phyloP scores from a whole-genome alignment of 2,329 filamentous ascomycete species.

The Pseudopithomyces maydicus region DNA sequence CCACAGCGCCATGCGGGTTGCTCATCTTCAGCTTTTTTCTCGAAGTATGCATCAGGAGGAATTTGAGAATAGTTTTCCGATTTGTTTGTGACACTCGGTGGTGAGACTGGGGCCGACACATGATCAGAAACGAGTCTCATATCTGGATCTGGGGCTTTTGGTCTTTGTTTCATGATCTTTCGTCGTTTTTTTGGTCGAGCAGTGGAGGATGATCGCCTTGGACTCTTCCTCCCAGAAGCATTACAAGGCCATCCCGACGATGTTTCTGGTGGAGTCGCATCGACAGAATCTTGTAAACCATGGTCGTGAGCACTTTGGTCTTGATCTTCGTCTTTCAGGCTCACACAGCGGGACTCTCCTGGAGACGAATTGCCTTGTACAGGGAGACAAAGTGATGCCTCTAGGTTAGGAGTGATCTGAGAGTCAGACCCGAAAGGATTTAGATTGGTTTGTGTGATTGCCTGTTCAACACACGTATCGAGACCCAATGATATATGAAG shows the following conservation, averaged over 20 bases:
- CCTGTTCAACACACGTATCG: not conserved
- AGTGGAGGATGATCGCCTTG: not conserved
- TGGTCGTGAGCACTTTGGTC: not conserved
- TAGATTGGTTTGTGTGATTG: not conserved
- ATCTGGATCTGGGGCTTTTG: not conserved
- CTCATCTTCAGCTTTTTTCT: slow-evolving; percentile 14
- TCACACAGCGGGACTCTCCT: not conserved
- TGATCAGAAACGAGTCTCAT: too few species aligned
- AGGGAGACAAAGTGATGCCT: not conserved
- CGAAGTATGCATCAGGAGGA: slow-evolving; percentile 27
- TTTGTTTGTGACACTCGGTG: slow-evolving; percentile 20
- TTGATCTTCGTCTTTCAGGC: not conserved
- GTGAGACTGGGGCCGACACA: not conserved
- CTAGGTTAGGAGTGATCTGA: not conserved
- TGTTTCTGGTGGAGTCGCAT: not conserved
- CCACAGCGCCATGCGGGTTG: slow-evolving; percentile 32
- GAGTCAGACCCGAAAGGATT: not conserved
- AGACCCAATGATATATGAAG: not conserved
- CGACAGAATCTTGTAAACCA: not conserved
- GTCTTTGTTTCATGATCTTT: not conserved
- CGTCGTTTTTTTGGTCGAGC: not conserved
- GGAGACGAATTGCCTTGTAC: too few species aligned
- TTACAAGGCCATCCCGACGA: not conserved
- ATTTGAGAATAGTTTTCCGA: slow-evolving; percentile 24
- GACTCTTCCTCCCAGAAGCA: not conserved